These are phyloP conservation scores for Clonostachys sp. DNA, from an alignment of 2,329 filamentous ascomycete genomes.

Conservation along the genomic window DNA sequence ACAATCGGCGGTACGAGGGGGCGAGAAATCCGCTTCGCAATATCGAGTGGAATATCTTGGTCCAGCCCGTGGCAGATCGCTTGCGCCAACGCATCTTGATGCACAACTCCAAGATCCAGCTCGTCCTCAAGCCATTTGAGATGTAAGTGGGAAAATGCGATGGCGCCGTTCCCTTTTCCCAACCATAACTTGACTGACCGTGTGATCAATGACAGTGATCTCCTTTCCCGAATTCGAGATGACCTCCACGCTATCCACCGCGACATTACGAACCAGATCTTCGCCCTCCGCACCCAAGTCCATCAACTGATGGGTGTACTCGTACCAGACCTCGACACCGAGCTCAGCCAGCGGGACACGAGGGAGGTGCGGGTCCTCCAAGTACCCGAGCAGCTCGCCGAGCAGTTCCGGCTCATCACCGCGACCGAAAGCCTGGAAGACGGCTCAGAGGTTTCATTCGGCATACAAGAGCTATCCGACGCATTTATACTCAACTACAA, in stretches of 20 bases:
- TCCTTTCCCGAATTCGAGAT: slow-evolving; percentile 4
- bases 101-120: slow-evolving; percentile 24
- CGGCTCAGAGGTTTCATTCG: slow-evolving; percentile 7
- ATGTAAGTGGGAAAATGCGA: slow-evolving; percentile 15
- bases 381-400: slow-evolving; percentile 13
- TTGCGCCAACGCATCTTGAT: slow-evolving; percentile 22
- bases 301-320: slow-evolving; percentile 14
- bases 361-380: slow-evolving; percentile 5
- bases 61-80: slow-evolving; percentile 22
- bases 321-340: slow-evolving; percentile 15
- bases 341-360: slow-evolving; percentile 9
- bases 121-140: slow-evolving; percentile 26
- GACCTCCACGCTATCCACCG: slow-evolving; percentile 17
- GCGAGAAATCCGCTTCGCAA: slow-evolving; percentile 18
- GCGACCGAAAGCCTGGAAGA: slow-evolving; percentile 11
- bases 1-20: slow-evolving; percentile 19
- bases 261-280: slow-evolving; percentile 14
- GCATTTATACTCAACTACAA: neutral
- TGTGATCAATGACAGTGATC: neutral
- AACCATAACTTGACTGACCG: neutral
- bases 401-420: slow-evolving; percentile 13
- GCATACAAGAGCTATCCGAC: neutral
- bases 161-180: too few species aligned
- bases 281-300: slow-evolving; percentile 12
- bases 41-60: slow-evolving; percentile 27